Evolutionary conservation across 768 basidiomycete species (phyloP).

Genomic region (Lentinula aciculospora): DNA sequence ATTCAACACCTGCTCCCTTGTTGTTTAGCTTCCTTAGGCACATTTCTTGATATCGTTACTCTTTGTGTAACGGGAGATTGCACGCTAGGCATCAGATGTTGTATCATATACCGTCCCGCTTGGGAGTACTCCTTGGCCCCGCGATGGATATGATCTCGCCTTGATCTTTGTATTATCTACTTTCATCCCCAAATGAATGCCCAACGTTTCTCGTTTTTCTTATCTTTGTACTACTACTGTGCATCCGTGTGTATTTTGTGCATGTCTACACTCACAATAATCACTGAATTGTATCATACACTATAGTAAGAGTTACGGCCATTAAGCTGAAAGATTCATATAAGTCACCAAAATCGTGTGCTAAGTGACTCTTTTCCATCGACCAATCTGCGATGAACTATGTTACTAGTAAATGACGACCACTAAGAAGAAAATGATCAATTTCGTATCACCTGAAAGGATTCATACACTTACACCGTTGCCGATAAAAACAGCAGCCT

Average conservation of each 20-base stretch:
- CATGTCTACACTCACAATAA: no score
- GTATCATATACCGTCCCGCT: conserved; percentile 67
- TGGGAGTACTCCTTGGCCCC: conserved; percentile 43
- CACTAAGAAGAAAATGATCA: conserved; percentile 24
- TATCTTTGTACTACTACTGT: no score
- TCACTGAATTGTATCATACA: no score
- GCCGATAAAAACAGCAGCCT: conserved; percentile 25
- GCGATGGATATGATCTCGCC: conserved; percentile 64
- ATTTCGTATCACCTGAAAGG: conserved; percentile 25
- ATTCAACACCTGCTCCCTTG: conserved; percentile 19
- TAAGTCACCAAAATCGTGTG: conserved; percentile 31
- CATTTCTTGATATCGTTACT: conserved; percentile 15
- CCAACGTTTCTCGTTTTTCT: neutral
- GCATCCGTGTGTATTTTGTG: no score
- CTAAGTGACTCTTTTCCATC: conserved; percentile 37
- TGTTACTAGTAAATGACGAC: conserved; percentile 46
- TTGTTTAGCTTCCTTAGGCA: conserved; percentile 21
- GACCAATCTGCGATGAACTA: conserved; percentile 38
- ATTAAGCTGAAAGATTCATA: no score
- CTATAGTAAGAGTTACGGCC: no score
- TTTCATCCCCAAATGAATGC: no score
- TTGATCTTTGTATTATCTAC: conserved; percentile 18
- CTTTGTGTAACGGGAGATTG: conserved; percentile 18
- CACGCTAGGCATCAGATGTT: conserved; percentile 46
- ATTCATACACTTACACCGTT: conserved; percentile 23